phyloP scores from a whole-genome alignment of 2,329 filamentous ascomycete species.

The Fusarium guadeloupense region DNA sequence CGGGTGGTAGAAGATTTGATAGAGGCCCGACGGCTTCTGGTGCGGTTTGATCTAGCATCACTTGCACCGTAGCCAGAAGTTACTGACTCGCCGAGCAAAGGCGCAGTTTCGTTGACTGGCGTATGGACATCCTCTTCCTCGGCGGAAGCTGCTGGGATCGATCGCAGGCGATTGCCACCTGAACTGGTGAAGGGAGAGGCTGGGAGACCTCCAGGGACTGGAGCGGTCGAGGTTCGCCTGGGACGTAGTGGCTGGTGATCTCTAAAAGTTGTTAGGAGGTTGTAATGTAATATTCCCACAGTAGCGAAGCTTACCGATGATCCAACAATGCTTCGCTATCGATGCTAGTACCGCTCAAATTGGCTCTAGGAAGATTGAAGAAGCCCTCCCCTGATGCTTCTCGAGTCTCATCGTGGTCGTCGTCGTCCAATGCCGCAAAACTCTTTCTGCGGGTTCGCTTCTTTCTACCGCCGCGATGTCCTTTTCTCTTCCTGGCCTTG shows the following conservation, averaged over 20 bases:
- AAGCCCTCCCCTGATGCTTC: conserved; percentile 53
- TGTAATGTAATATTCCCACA: not conserved
- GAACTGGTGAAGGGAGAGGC: conserved; percentile 45
- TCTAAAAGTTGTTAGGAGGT: conserved; percentile 47
- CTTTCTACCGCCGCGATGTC: conserved; percentile 81
- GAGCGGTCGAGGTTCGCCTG: conserved; percentile 66
- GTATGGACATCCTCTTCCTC: conserved; percentile 60
- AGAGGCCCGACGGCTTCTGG: conserved; percentile 57
- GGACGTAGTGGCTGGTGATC: conserved; percentile 70
- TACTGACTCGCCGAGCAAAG: conserved; percentile 59
- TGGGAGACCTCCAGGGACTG: conserved; percentile 45
- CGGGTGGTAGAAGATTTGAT: conserved; percentile 62
- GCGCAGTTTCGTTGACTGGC: conserved; percentile 60
- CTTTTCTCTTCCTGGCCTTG: conserved; percentile 69
- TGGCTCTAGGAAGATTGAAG: conserved; percentile 61
- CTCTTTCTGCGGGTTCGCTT: conserved; percentile 80
- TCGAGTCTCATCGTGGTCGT: conserved; percentile 54
- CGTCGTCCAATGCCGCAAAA: conserved; percentile 73
- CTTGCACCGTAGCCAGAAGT: conserved; percentile 55
- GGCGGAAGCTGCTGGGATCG: conserved; percentile 50
- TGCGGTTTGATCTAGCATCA: conserved; percentile 49
- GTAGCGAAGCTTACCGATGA: conserved; percentile 69
- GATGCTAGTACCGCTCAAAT: conserved; percentile 83
- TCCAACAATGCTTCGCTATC: conserved; percentile 90
- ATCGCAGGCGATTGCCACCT: conserved; percentile 49